phyloP scores from a whole-genome alignment of 176 grass and related monocot species.

The Hsuehochloa calcarea region DNA sequence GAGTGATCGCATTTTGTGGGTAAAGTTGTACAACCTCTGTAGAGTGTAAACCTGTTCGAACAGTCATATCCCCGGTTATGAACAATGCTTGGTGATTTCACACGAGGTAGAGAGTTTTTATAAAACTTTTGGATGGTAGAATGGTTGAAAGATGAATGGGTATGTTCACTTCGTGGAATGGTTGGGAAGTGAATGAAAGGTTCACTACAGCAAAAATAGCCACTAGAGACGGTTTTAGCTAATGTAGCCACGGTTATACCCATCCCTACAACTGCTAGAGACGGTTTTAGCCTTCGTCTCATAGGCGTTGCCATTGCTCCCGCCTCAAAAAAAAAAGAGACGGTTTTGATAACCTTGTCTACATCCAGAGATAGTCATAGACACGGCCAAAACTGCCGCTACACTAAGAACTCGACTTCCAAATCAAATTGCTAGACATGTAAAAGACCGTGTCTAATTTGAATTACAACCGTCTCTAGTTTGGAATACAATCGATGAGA shows the following conservation, averaged over 20 bases:
- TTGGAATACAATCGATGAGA: not conserved
- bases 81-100: no score
- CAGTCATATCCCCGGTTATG: no score
- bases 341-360: not conserved
- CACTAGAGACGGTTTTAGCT: not conserved
- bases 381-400: fast-evolving
- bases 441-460: not conserved
- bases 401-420: not conserved
- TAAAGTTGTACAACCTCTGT: no score
- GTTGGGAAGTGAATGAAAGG: no score
- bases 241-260: not conserved
- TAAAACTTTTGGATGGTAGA: no score
- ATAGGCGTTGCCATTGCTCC: not conserved
- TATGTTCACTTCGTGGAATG: no score
- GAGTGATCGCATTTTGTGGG: no score
- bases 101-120: no score
- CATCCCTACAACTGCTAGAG: not conserved
- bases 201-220: no score
- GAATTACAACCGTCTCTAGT: not conserved
- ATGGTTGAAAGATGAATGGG: no score
- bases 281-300: not conserved
- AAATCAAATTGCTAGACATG: not conserved
- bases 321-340: not conserved
- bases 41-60: no score
- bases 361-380: not conserved